Conservation (phyloP, 225 moss, liverwort and hornwort species). For the Rhytidiadelphus loreus region DNA sequence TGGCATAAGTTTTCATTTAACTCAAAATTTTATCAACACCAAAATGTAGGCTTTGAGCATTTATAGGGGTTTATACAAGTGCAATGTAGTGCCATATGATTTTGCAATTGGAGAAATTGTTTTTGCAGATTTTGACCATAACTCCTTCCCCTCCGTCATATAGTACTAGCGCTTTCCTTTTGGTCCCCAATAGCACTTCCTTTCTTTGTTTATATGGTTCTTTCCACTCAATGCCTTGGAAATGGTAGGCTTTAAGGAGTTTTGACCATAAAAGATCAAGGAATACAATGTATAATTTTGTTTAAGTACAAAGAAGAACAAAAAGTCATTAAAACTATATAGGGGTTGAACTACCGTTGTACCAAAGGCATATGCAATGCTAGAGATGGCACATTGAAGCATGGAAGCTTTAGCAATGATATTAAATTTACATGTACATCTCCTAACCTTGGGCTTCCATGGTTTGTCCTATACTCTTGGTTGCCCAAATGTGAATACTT, state of each 20-base stretch:
- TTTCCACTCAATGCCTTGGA: background rate
- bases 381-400: background rate
- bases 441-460: rapidly evolving
- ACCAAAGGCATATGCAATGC: background rate
- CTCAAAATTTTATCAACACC: background rate
- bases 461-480: rapidly evolving
- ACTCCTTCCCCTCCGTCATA: too few relatives aligned
- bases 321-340: background rate
- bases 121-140: background rate
- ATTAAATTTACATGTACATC: background rate
- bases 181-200: too few relatives aligned
- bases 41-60: background rate
- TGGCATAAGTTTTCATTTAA: background rate
- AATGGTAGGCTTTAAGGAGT: background rate
- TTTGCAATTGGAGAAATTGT: rapidly evolving
- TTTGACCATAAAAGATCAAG: background rate
- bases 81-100: background rate
- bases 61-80: rapidly evolving
- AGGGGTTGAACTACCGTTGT: rapidly evolving
- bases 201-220: too few relatives aligned
- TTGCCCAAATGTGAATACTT: background rate
- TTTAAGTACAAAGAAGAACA: background rate
- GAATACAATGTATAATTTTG: background rate
- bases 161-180: too few relatives aligned
- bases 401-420: rapidly evolving